A percentile compares a stretch with the other conserved stretches of the same genome.
Evolutionary conservation across 2,329 filamentous ascomycete genomes (phyloP).

Genomic region (Nemania sp.): DNA sequence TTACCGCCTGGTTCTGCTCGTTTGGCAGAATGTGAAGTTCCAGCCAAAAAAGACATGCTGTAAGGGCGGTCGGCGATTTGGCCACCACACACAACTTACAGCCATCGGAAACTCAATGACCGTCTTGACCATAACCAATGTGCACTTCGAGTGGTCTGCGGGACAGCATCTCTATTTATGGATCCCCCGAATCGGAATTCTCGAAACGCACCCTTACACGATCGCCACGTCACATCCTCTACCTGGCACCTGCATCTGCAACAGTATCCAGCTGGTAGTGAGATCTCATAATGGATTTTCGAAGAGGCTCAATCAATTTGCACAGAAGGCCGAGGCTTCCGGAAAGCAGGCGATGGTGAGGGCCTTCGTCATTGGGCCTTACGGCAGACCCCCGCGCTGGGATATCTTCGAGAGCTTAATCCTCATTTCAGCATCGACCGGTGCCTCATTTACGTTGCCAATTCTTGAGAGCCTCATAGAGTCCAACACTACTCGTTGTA

Average conservation of each 20-base stretch:
- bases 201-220: slow-evolving; percentile 66
- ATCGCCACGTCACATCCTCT: slow-evolving; percentile 60
- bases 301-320: slow-evolving; percentile 54
- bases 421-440: slow-evolving; percentile 65
- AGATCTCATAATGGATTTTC: slow-evolving; percentile 63
- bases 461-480: slow-evolving; percentile 60
- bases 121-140: slow-evolving; percentile 62
- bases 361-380: slow-evolving; percentile 60
- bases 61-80: slow-evolving; percentile 53
- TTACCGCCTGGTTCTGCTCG: slow-evolving; percentile 53
- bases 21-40: slow-evolving; percentile 58
- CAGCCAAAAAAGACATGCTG: slow-evolving; percentile 48
- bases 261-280: slow-evolving; percentile 63
- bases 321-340: slow-evolving; percentile 43
- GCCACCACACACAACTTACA: slow-evolving; percentile 56
- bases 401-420: slow-evolving; percentile 63
- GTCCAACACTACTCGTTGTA: slow-evolving; percentile 49
- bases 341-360: slow-evolving; percentile 44
- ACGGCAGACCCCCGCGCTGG: slow-evolving; percentile 59
- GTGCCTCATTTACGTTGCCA: slow-evolving; percentile 64
- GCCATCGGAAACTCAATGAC: slow-evolving; percentile 58
- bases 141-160: slow-evolving; percentile 62
- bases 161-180: slow-evolving; percentile 67
- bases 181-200: slow-evolving; percentile 57
- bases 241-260: slow-evolving; percentile 58